Conservation (phyloP, 352 stramenopile genomes). For the Peronospora tabacina region DNA sequence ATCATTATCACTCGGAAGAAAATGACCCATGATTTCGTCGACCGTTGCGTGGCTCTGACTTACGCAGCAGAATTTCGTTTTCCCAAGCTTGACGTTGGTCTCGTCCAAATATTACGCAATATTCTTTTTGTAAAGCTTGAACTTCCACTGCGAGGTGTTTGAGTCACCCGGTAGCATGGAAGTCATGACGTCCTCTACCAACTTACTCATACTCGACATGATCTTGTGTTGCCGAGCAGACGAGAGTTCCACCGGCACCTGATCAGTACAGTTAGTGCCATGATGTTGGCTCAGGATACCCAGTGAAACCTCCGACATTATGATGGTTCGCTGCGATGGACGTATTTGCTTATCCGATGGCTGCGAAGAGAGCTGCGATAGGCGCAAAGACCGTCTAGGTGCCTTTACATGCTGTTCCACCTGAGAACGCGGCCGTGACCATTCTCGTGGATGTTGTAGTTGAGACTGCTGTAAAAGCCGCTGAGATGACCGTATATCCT, state of each 20-base stretch:
- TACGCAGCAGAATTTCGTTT: slow-evolving; percentile 45
- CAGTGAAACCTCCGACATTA: slow-evolving; percentile 5
- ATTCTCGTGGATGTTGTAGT: background rate
- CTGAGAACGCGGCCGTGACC: background rate
- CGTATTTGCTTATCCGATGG: slow-evolving; percentile 1
- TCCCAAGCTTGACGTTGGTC: slow-evolving; percentile 19
- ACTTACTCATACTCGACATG: slow-evolving; percentile 12
- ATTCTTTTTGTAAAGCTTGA: slow-evolving; percentile 32
- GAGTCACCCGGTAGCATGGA: slow-evolving; percentile 32
- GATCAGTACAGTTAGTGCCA: background rate
- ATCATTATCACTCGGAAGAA: slow-evolving; percentile 31
- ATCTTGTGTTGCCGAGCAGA: slow-evolving; percentile 13
- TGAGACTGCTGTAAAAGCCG: slow-evolving; percentile 5
- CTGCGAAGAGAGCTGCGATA: slow-evolving; percentile 6
- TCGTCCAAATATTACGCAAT: slow-evolving; percentile 42
- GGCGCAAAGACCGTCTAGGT: background rate
- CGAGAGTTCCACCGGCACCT: background rate
- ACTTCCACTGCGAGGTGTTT: slow-evolving; percentile 29
- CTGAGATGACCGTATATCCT: too few species aligned
- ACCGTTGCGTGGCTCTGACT: slow-evolving; percentile 30
- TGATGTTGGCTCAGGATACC: background rate
- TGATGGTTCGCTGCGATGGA: slow-evolving; percentile 2
- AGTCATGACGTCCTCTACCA: slow-evolving; percentile 28
- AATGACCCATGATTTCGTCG: slow-evolving; percentile 40
- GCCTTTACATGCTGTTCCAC: background rate